Evolutionary conservation across 768 basidiomycete genomes (phyloP), one percentile per base, ranked within the genome.

Genomic region (Mycena vulgaris): DNA sequence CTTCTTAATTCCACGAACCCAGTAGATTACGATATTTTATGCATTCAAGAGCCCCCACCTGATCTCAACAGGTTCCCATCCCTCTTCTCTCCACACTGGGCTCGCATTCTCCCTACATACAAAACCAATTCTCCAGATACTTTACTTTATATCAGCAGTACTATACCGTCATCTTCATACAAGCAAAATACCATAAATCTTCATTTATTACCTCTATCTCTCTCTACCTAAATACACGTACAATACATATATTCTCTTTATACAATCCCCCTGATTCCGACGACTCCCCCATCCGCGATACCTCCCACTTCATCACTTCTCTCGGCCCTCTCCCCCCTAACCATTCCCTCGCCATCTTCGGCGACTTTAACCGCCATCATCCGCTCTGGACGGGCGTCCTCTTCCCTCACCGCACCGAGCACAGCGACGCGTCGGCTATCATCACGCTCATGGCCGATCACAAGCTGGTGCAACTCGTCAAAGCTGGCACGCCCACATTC

Each of bases 191-290:
- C 23, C 23, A 57, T 57, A 57, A 40, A 57, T 57, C 37, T 10
- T 40, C 56, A 5, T 57, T 37, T 23, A 40, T 57, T 42, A 58
- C 57, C 0, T 58, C 57, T 5, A 58, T 58, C 23, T 23, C 57
- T 23, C 57, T 58, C 10, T 28, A 25, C 1, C 1, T 58, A 58
- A 25, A 58, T 17, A 25, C 27, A 3, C 27, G 39, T 58, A 42
- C 27, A 9, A 40, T 58, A 40, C 39, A 58, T 30, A 40, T 58
- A 14, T 45, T 40, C 16, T 30, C 39, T 27, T 16, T 58, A 5
- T 45, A 28, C 19, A 45, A 45, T 31, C 39, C 37, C 14, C 40
- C 40, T 0, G 57, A 58, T 6, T 45, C 39, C 8, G 33, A 58
- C 28, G 33, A 58, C 39, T 21, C 33, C 21, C 39, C 39, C 7